A percentile compares a stretch with the other conserved stretches of the same genome.
Conservation (phyloP, 106 monocot species). For the Dioscorea alata region DNA sequence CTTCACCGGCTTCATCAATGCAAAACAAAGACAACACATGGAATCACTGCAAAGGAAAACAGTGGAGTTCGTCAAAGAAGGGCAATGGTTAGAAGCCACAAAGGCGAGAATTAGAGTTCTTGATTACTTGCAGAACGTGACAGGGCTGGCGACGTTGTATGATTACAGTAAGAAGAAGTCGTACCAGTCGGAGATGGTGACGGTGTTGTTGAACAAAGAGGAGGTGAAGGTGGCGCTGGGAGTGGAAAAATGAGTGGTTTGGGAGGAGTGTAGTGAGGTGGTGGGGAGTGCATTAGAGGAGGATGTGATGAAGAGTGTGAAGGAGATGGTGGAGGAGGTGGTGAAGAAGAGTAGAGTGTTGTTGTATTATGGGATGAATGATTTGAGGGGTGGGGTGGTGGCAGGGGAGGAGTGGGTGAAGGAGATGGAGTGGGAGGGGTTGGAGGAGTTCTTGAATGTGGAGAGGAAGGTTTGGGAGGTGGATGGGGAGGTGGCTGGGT, state of each 20-base stretch:
- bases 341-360: constrained; percentile 40
- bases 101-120: constrained; percentile 40
- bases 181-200: too few species aligned
- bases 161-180: too few species aligned
- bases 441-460: constrained; percentile 43
- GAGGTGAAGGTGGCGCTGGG: constrained; percentile 45
- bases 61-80: constrained; percentile 16
- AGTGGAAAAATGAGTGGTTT: constrained; percentile 11
- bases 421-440: constrained; percentile 62
- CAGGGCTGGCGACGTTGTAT: too few species aligned
- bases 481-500: constrained; percentile 46
- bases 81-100: constrained; percentile 47
- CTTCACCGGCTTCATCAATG: constrained; percentile 64
- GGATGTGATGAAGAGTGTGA: constrained; percentile 86
- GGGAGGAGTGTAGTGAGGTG: constrained; percentile 51
- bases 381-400: constrained; percentile 74
- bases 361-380: constrained; percentile 66
- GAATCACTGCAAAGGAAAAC: constrained; percentile 49
- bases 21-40: constrained; percentile 26
- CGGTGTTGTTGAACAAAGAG: too few species aligned
- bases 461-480: constrained; percentile 70
- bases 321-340: constrained; percentile 59
- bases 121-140: constrained; percentile 23
- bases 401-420: constrained; percentile 81
- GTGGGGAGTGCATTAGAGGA: constrained; percentile 26